phyloP scores from a whole-genome alignment of 805 yeast genomes.

The Maudiozyma turicensis region DNA sequence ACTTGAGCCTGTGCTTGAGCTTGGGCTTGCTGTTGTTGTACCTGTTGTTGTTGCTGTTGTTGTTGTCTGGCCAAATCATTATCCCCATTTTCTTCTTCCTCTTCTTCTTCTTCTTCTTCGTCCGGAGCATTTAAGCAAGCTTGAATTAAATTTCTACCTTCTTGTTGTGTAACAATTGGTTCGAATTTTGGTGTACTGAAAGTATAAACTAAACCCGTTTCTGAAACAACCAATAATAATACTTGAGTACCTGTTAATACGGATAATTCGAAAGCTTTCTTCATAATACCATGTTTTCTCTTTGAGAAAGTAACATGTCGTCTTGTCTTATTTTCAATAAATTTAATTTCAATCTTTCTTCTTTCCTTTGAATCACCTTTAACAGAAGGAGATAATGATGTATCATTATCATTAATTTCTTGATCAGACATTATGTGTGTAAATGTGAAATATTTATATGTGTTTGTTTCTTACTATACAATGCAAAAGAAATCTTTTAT shows the following conservation, averaged over 20 bases:
- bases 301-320: constrained; percentile 97
- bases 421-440: constrained; percentile 2
- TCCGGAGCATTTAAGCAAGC: constrained; percentile 98
- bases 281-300: constrained; percentile 98
- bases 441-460: not conserved
- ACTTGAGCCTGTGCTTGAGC: constrained; percentile 1
- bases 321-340: constrained; percentile 94
- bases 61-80: constrained; percentile 22
- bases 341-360: constrained; percentile 93
- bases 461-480: not conserved
- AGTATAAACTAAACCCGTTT: constrained; percentile 97
- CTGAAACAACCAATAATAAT: constrained; percentile 84
- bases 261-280: constrained; percentile 95
- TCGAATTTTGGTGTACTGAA: constrained; percentile 98
- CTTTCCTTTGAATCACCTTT: constrained; percentile 53
- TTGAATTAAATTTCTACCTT: constrained; percentile 88
- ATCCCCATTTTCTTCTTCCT: constrained; percentile 43
- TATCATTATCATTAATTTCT: constrained; percentile 2
- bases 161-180: constrained; percentile 94
- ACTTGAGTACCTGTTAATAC: constrained; percentile 98
- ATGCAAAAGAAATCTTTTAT: too few relatives aligned
- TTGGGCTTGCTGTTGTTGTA: constrained; percentile 10
- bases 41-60: constrained; percentile 4
- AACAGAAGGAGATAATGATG: constrained; percentile 22
- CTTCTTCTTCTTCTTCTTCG: constrained; percentile 62